phyloP scores from a whole-genome alignment of 1,139 yeast genomes.

The Nakaseomyces sp. region DNA sequence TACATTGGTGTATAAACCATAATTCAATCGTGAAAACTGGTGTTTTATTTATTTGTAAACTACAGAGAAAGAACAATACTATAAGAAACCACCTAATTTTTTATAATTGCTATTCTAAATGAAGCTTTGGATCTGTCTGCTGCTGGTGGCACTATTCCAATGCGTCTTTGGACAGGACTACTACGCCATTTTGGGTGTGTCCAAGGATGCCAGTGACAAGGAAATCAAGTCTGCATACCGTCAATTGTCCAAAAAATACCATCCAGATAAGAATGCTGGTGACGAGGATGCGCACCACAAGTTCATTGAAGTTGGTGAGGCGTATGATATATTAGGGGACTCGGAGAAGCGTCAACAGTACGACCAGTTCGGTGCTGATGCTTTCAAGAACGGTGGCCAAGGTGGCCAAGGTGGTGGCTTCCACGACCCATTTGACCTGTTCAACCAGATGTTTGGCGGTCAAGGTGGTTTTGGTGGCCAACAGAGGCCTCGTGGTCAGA shows the following conservation, averaged over 20 bases:
- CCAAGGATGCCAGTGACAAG: slow-evolving; percentile 59
- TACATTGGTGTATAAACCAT: too few relatives aligned
- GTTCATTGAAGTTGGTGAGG: slow-evolving; percentile 87
- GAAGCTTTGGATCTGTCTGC: slow-evolving; percentile 5
- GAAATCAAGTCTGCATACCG: slow-evolving; percentile 86
- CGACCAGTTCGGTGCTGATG: slow-evolving; percentile 81
- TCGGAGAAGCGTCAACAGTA: slow-evolving; percentile 61
- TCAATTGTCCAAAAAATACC: slow-evolving; percentile 74
- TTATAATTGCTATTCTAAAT: too few relatives aligned
- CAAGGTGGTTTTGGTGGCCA: slow-evolving; percentile 36
- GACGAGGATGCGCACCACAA: slow-evolving; percentile 75
- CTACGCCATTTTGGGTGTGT: slow-evolving; percentile 55
- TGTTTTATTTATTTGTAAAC: too few relatives aligned
- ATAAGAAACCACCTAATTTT: too few relatives aligned
- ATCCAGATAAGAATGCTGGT: slow-evolving; percentile 87
- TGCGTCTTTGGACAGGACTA: slow-evolving; percentile 30
- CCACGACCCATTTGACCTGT: slow-evolving; percentile 62
- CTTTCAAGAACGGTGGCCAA: slow-evolving; percentile 44
- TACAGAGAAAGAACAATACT: too few relatives aligned
- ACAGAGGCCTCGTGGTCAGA: slow-evolving; percentile 55
- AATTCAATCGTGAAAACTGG: too few relatives aligned
- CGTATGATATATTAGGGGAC: slow-evolving; percentile 81
- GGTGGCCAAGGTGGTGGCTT: slow-evolving; percentile 36
- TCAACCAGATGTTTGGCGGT: slow-evolving; percentile 55
- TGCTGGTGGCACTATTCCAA: slow-evolving; percentile 2